Conservation (phyloP, 2,329 filamentous ascomycete species). For the Alternaria sp. region DNA sequence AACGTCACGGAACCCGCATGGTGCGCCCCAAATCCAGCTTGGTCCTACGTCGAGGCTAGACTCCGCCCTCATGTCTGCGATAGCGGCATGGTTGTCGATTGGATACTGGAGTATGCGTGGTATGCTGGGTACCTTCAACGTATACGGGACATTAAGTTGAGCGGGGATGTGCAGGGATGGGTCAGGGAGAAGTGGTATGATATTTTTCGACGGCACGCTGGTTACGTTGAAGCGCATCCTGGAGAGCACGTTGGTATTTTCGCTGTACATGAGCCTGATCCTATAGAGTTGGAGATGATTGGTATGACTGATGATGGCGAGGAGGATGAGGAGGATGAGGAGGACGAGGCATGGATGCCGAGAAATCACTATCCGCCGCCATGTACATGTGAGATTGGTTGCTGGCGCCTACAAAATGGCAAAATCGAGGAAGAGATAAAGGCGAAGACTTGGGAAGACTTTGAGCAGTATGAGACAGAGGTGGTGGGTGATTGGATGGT, state of each 20-base stretch:
- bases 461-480: neutral
- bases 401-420: neutral
- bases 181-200: slow-evolving; percentile 27
- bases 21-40: neutral
- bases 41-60: neutral
- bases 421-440: neutral
- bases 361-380: neutral
- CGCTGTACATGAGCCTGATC: slow-evolving; percentile 1
- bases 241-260: neutral
- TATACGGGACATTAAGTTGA: neutral
- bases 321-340: neutral
- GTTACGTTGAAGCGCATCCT: neutral
- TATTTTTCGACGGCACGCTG: slow-evolving; percentile 8
- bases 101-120: slow-evolving; percentile 2
- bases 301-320: neutral
- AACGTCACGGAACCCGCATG: neutral
- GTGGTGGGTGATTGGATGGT: neutral
- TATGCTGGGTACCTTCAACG: neutral
- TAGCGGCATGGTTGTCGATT: neutral
- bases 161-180: slow-evolving; percentile 26
- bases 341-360: neutral
- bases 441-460: neutral
- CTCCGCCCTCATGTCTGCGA: neutral
- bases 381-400: neutral
- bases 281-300: neutral